These are phyloP conservation scores for Aschersonia sp. DNA, from an alignment of 2,329 filamentous ascomycete species.

Conservation along the genomic window DNA sequence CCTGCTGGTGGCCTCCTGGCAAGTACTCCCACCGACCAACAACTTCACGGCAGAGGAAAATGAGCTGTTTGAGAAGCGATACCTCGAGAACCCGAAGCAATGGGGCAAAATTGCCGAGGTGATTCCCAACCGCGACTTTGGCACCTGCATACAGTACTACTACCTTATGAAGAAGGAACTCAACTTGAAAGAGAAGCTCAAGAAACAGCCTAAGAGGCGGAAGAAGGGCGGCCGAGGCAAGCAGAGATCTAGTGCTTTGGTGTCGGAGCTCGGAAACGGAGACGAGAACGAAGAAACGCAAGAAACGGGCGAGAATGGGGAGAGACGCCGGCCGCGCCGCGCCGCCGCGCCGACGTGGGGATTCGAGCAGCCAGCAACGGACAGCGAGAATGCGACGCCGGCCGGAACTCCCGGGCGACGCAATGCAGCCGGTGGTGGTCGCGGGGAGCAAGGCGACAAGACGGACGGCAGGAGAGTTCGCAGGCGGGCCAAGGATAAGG, in stretches of 20 bases:
- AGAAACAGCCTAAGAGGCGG: constrained; percentile 44
- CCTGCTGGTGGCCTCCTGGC: constrained; percentile 54
- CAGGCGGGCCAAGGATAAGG: constrained; percentile 26
- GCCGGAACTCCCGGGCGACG: constrained; percentile 43
- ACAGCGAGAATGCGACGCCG: constrained; percentile 45
- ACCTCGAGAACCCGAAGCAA: constrained; percentile 65
- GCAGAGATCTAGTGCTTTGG: constrained; percentile 47
- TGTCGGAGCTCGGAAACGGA: constrained; percentile 49
- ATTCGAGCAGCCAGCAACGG: constrained; percentile 42
- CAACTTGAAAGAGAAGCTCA: constrained; percentile 64
- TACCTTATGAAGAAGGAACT: constrained; percentile 65
- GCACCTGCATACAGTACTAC: constrained; percentile 74
- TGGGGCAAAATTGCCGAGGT: constrained; percentile 65
- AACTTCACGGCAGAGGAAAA: constrained; percentile 63
- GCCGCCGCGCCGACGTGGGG: constrained; percentile 60
- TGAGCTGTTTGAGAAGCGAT: constrained; percentile 57
- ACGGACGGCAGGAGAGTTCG: constrained; percentile 21
- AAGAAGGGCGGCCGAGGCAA: constrained; percentile 43
- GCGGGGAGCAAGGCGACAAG: constrained; percentile 32
- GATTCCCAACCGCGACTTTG: constrained; percentile 55
- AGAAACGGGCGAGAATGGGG: constrained; percentile 44
- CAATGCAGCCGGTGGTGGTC: constrained; percentile 22
- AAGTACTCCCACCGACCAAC: constrained; percentile 57
- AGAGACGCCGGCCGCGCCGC: constrained; percentile 45
- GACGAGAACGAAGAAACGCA: constrained; percentile 41